A percentile compares a stretch with the other conserved stretches of the same genome.
These are phyloP conservation scores for Flaveria trinervia DNA, from an alignment of 129 eudicot genomes.

Conservation along the genomic window DNA sequence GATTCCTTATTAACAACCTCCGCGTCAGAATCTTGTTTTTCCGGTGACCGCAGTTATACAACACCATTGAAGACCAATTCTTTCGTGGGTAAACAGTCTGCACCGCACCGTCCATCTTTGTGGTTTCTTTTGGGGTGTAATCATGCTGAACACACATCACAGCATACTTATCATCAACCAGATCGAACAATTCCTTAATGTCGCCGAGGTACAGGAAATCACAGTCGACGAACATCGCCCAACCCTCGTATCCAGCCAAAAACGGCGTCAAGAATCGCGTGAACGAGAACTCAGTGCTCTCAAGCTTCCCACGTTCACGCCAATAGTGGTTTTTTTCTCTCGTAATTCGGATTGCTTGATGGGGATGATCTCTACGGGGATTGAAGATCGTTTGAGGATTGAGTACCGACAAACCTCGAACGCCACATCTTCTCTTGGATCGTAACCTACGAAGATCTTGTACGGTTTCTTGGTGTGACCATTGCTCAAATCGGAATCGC, in stretches of 20 bases:
- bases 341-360: constrained; percentile 76
- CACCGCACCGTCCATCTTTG: constrained; percentile 97
- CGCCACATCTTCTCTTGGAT: constrained; percentile 76
- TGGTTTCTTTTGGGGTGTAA: constrained; percentile 88
- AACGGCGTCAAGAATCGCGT: constrained; percentile 75
- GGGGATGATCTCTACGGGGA: constrained; percentile 71
- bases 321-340: constrained; percentile 58
- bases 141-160: constrained; percentile 97
- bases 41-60: constrained; percentile 85
- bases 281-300: constrained; percentile 89
- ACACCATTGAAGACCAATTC: constrained; percentile 98
- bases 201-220: constrained; percentile 83
- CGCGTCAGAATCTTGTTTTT: constrained; percentile 67
- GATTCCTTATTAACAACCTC: constrained; percentile 75
- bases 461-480: constrained; percentile 18
- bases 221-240: constrained; percentile 98
- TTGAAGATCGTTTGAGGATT: constrained; percentile 63
- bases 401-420: constrained; percentile 84
- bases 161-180: constrained; percentile 78
- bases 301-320: constrained; percentile 84
- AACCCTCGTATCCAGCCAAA: constrained; percentile 67
- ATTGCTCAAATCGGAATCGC: background rate
- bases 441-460: constrained; percentile 83
- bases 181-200: constrained; percentile 58
- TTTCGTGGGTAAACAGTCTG: constrained; percentile 87